A percentile compares a stretch with the other conserved stretches of the same genome.
Evolutionary conservation across 257 asterid species (phyloP).

Genomic region (Cruciata laevipes): DNA sequence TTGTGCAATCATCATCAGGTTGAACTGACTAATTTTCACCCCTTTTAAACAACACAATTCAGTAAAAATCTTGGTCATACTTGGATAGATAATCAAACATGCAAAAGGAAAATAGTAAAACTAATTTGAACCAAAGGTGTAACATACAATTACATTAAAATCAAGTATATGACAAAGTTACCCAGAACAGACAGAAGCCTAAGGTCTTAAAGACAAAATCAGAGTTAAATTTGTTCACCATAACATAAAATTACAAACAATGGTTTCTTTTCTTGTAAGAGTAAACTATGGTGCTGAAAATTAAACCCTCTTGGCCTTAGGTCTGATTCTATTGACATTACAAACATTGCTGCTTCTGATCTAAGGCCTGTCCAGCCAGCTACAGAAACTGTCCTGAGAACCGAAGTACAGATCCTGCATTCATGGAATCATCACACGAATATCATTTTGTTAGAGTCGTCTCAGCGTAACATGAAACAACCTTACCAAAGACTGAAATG

Average conservation of each 20-base stretch:
- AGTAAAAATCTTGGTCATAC: too few relatives aligned
- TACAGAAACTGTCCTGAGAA: constrained; percentile 56
- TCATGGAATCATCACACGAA: background rate
- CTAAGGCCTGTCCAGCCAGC: constrained; percentile 42
- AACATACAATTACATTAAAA: background rate
- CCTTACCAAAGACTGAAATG: background rate
- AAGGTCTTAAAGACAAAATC: constrained; percentile 5
- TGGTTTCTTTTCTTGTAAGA: background rate
- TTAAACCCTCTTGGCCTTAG: background rate
- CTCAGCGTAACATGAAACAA: background rate
- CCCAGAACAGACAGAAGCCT: background rate
- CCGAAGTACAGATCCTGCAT: constrained; percentile 51
- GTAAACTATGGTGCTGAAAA: constrained; percentile 5
- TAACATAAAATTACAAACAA: background rate
- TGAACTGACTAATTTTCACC: too few relatives aligned
- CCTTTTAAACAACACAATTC: too few relatives aligned
- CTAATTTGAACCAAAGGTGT: background rate
- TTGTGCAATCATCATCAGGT: too few relatives aligned
- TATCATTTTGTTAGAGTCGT: background rate
- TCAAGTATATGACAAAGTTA: background rate
- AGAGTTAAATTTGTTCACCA: background rate
- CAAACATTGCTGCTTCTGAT: constrained; percentile 1
- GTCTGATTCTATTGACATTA: background rate
- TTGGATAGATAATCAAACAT: too few relatives aligned
- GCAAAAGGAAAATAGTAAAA: too few relatives aligned